Evolutionary conservation across 1,284 basidiomycete species (phyloP).

Genomic region (Athelia psychrophila): DNA sequence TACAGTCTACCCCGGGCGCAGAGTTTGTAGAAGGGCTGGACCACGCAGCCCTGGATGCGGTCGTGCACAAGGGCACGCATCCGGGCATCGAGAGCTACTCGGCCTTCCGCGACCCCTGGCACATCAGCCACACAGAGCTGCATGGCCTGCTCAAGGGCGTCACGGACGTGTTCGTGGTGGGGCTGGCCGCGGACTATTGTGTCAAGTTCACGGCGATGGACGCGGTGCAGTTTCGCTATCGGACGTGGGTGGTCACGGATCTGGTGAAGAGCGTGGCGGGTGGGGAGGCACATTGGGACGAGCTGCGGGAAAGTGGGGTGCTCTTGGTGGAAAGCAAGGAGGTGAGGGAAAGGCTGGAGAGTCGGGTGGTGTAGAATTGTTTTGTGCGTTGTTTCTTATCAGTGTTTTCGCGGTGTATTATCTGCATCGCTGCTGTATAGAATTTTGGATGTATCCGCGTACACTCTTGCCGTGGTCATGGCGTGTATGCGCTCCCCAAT

Average conservation of each 20-base stretch:
- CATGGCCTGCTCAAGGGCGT: conserved; percentile 32
- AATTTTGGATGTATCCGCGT: no score
- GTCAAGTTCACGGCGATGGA: conserved; percentile 48
- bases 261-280: conserved; percentile 34
- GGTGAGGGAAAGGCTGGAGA: background rate
- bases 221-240: conserved; percentile 30
- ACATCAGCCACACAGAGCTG: conserved; percentile 33
- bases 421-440: no score
- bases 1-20: conserved; percentile 39
- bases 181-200: conserved; percentile 52
- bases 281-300: conserved; percentile 28
- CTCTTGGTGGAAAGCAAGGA: conserved; percentile 21
- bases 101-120: conserved; percentile 50
- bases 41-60: conserved; percentile 30
- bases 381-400: background rate
- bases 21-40: conserved; percentile 40
- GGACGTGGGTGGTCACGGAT: conserved; percentile 44
- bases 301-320: conserved; percentile 32
- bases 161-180: conserved; percentile 46
- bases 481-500: no score
- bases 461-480: no score
- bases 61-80: conserved; percentile 45
- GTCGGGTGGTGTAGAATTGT: no score
- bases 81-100: conserved; percentile 48
- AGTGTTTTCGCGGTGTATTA: no score